Evolutionary conservation across 2,329 filamentous ascomycete genomes (phyloP).

Genomic region (Calonectria pseudoreteaudii): DNA sequence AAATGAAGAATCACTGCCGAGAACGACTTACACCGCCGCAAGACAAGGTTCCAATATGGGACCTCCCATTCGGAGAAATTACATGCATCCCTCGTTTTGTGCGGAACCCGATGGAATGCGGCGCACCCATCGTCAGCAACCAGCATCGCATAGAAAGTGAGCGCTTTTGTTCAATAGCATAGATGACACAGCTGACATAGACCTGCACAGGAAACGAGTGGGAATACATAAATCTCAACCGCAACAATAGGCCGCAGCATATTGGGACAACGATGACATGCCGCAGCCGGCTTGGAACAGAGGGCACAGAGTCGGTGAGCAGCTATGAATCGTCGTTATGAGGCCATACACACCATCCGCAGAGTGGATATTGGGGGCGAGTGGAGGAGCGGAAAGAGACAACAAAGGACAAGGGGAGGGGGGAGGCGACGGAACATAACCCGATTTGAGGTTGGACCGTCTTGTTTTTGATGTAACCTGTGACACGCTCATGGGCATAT

Average conservation of each 20-base stretch:
- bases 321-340: not conserved
- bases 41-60: slow-evolving; percentile 21
- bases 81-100: slow-evolving; percentile 26
- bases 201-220: slow-evolving; percentile 13
- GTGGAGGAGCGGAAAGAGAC: not conserved
- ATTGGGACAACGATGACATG: not conserved
- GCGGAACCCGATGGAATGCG: slow-evolving; percentile 28
- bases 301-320: not conserved
- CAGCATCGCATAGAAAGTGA: slow-evolving; percentile 25
- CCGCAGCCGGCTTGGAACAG: not conserved
- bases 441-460: slow-evolving; percentile 4
- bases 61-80: slow-evolving; percentile 20
- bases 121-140: slow-evolving; percentile 31
- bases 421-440: not conserved
- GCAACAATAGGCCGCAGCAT: slow-evolving; percentile 30
- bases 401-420: not conserved
- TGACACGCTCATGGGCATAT: not conserved
- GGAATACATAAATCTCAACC: slow-evolving; percentile 31
- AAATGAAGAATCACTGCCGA: slow-evolving; percentile 29
- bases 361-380: not conserved
- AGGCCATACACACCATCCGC: not conserved
- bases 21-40: slow-evolving; percentile 27
- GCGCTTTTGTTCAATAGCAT: not conserved
- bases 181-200: not conserved
- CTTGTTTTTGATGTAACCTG: slow-evolving; percentile 1